Conservation (phyloP, 306 rosid species). For the Cucurbita maxima region DNA sequence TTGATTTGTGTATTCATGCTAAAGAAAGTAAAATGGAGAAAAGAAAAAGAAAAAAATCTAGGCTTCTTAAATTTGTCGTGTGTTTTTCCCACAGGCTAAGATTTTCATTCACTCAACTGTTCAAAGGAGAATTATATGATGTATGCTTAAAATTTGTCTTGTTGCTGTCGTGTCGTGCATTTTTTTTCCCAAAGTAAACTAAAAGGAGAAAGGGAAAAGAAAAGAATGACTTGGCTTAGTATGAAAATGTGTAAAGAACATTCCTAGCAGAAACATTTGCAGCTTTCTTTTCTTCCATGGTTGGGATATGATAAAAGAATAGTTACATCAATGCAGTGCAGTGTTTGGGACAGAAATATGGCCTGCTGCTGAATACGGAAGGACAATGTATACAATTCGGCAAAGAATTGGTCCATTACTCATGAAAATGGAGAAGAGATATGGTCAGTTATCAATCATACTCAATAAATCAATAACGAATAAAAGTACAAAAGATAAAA, state of each 20-base stretch:
- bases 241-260: background rate
- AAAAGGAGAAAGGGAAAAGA: background rate
- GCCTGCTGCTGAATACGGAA: constrained; percentile 97
- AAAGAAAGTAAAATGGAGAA: background rate
- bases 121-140: background rate
- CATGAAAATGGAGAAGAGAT: constrained; percentile 79
- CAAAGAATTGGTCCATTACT: constrained; percentile 83
- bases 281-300: constrained; percentile 8
- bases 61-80: background rate
- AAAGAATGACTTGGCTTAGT: background rate
- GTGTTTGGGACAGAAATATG: constrained; percentile 95
- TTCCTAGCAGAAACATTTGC: background rate
- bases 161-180: background rate
- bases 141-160: background rate
- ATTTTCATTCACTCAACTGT: background rate
- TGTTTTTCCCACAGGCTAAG: background rate
- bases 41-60: background rate
- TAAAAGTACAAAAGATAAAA: background rate
- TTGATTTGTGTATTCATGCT: background rate
- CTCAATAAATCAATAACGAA: background rate
- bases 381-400: constrained; percentile 96
- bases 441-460: constrained; percentile 41
- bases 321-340: constrained; percentile 57
- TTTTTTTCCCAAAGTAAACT: background rate
- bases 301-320: constrained; percentile 18